Evolutionary conservation across 2,329 filamentous ascomycete genomes (phyloP), one percentile per base, ranked within the genome.

Genomic region (Fusarium sp.): DNA sequence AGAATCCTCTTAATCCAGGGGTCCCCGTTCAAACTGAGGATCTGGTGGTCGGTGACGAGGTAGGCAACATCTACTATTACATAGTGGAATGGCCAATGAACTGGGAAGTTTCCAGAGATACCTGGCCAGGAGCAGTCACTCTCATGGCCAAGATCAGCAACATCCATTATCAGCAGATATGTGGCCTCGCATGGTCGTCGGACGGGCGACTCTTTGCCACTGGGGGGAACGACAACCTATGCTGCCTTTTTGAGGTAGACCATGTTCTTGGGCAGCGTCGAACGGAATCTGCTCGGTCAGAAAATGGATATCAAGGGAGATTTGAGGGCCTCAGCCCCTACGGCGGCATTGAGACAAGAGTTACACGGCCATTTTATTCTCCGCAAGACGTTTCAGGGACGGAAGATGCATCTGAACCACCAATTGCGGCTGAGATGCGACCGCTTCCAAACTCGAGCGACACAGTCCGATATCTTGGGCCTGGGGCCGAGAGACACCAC

Each of bases 151-250:
- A 92, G 74, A 92, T 98, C 76, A 88, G 88, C 35, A 75, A 75
- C 69, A 90, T 94, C 9, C 96, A 98, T 80, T 90, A 88, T 2
- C 95, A 98, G 82, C 95, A 98, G 79, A 92, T 99, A 64, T 99
- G 97, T 79, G 96, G 96, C 2, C 86, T 99, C n/a, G 90, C 94
- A 4, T 98, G 95, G 94, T 95, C 95, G 5, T 85, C 86, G 4
- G 91, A 94, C 77, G 95, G 95, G 5, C 87, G 88, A 4, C 88
- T 91, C 38, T 95, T 99, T 80, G 95, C 94, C 16, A 95, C 94
- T 6, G 95, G 97, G 8, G 95, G 94, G 27, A 98, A 99, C 80
- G 97, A 99, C 85, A 98, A 98, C 79, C 83, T 91, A 4, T 97
- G 96, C 79, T 93, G 92, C 76, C 87, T 98, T 2, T 98, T 97